Base-by-base conservation (phyloP, 768 basidiomycete species). In the Lenzites betulinus region DNA sequence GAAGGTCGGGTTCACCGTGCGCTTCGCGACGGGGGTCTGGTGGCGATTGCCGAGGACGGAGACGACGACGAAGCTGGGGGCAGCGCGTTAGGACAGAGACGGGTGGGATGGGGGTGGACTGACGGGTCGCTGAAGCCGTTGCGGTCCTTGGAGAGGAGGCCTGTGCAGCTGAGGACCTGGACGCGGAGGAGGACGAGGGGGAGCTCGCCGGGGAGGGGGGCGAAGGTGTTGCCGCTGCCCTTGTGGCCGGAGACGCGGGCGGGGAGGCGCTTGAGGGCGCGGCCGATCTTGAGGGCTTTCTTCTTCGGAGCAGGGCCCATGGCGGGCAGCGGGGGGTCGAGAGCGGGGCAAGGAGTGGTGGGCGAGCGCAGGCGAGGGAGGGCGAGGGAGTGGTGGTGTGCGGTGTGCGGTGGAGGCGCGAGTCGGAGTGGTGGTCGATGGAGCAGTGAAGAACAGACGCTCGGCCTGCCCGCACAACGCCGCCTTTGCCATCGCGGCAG, bases 51-150 rank as follows among this genome's bases (percentile, higher is more conserved):
- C 82, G 33, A 85, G 77, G 44, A 88, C 71, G 3, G 83, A 87
- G 26, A 85, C 86, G 64, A 80, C 87, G 68, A 89, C 90, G 73
- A 86, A 92, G 18, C 87, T 95, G 65, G 30, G 22, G 5, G 59
- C 23, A 55, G 38, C 38, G 13, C 38, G 30, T 56, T 48, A 58
- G 51, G 12, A 49, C 51, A 41, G 13, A 28, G 6, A 36, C 36
- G 36, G 49, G 58, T 23, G 52, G 38, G 47, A 46, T 44, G 62
- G 8, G 26, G 6, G 15, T 12, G 28, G 18, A 81, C 90, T 70
- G 69, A 93, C 85, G 92, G 91, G 71, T 93, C 92, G 67, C 87
- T 89, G 36, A 76, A 79, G n/a, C 86, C 84, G 64, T 83, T 84
- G 48, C 82, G 81, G 69, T 89, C 85, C 66, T 87, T 89, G 8